A percentile compares a stretch with the other conserved stretches of the same genome.
Conservation (phyloP, 1,284 basidiomycete genomes). For the Fomitopsis betulina region DNA sequence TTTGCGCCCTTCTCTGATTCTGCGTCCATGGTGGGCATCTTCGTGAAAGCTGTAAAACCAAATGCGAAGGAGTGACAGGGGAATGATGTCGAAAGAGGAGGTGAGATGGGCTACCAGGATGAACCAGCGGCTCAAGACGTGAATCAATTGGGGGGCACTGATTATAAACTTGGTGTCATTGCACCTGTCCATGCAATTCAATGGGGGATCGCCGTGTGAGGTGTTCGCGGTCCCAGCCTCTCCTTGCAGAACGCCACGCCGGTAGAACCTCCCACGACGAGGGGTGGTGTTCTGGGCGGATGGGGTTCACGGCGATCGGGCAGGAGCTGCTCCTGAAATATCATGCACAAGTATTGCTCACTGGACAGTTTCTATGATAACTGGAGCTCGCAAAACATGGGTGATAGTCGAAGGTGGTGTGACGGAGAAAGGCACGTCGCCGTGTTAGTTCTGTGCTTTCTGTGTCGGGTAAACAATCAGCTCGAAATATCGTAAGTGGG, state of each 20-base stretch:
- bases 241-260: not conserved
- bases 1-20: not conserved
- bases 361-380: not conserved
- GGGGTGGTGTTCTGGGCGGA: not conserved
- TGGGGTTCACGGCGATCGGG: no score
- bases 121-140: not conserved
- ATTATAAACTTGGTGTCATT: not conserved
- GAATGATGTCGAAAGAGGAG: not conserved
- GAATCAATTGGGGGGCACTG: not conserved
- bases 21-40: not conserved
- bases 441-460: not conserved
- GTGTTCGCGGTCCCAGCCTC: not conserved
- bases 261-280: not conserved
- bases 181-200: not conserved
- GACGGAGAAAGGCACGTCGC: not conserved
- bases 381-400: not conserved
- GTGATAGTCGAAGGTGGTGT: not conserved
- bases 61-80: not conserved
- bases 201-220: not conserved
- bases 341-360: not conserved
- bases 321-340: no score
- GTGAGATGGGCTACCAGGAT: not conserved
- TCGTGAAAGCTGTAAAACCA: not conserved
- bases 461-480: not conserved
- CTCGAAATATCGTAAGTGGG: slow-evolving; percentile 1